Conservation (phyloP, 371 early-diverging fungal genomes). For the Haplosporangium sp. region DNA sequence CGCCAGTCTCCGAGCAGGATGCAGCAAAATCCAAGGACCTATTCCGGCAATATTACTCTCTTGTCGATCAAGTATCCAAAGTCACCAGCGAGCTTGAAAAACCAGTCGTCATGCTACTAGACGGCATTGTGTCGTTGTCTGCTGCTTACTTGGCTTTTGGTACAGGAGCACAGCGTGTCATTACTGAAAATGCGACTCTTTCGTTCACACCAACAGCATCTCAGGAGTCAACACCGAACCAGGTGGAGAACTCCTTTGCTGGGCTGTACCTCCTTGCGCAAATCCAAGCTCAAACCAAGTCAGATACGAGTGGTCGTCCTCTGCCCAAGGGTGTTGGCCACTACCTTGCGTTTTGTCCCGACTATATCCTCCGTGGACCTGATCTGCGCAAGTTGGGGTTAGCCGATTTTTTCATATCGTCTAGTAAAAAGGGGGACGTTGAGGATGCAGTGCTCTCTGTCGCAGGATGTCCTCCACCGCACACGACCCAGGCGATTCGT, state of each 20-base stretch:
- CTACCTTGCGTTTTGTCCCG: conserved; percentile 64
- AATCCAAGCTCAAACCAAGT: conserved; percentile 21
- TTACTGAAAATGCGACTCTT: conserved; percentile 61
- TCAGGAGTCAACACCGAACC: conserved; percentile 4
- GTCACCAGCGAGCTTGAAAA: conserved; percentile 33
- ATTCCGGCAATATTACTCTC: conserved; percentile 35
- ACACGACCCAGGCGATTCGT: conserved; percentile 59
- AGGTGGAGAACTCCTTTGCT: conserved; percentile 37
- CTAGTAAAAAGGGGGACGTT: conserved; percentile 57
- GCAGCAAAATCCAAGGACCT: conserved; percentile 12
- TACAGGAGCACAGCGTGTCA: conserved; percentile 56
- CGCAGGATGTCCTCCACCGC: conserved; percentile 61
- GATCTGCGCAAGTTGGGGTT: conserved; percentile 63
- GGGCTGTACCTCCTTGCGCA: conserved; percentile 38
- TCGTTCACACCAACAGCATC: conserved; percentile 39
- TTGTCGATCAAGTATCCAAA: conserved; percentile 15
- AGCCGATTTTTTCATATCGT: conserved; percentile 67
- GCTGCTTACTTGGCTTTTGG: conserved; percentile 57
- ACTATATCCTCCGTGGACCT: conserved; percentile 62
- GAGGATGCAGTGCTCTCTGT: conserved; percentile 50
- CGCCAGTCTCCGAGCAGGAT: conserved; percentile 7
- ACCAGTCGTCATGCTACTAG: conserved; percentile 54
- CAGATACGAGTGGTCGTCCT: conserved; percentile 31
- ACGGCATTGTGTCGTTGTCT: conserved; percentile 60
- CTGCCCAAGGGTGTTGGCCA: conserved; percentile 57